Evolutionary conservation across 1,284 basidiomycete genomes (phyloP).

Genomic region (Hemileia vastatrix): DNA sequence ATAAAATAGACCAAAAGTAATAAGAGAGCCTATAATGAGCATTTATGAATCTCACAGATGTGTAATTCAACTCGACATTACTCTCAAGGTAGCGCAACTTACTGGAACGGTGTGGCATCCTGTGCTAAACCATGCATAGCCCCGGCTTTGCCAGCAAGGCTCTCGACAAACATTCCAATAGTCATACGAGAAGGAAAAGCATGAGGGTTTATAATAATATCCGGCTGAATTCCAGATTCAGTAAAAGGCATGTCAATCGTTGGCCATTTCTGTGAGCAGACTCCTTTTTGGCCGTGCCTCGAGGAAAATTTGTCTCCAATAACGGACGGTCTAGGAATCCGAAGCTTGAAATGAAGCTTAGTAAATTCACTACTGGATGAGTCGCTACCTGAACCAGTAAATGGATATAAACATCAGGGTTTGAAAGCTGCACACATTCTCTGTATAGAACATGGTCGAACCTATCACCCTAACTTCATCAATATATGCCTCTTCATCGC

Average conservation of each 20-base stretch:
- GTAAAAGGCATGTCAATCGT: conserved; percentile 97
- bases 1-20: too few relatives aligned
- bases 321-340: conserved; percentile 87
- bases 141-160: conserved; percentile 95
- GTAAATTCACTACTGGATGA: conserved; percentile 62
- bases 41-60: too few relatives aligned
- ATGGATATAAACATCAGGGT: background rate
- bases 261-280: conserved; percentile 99
- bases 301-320: conserved; percentile 99
- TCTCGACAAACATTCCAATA: conserved; percentile 99
- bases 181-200: conserved; percentile 99
- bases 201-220: conserved; percentile 99
- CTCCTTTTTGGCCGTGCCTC: conserved; percentile 97
- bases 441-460: conserved; percentile 40
- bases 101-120: conserved; percentile 97
- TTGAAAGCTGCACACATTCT: background rate
- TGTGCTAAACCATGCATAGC: conserved; percentile 97
- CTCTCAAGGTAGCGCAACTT: too few relatives aligned
- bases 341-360: conserved; percentile 85
- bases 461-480: conserved; percentile 88
- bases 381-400: conserved; percentile 57
- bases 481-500: conserved; percentile 82
- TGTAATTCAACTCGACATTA: too few relatives aligned
- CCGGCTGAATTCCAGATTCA: conserved; percentile 97
- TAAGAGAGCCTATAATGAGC: too few relatives aligned